Evolutionary conservation across 2,329 filamentous ascomycete genomes (phyloP), one percentile per base, ranked within the genome.

Genomic region (Colletotrichum phormii): DNA sequence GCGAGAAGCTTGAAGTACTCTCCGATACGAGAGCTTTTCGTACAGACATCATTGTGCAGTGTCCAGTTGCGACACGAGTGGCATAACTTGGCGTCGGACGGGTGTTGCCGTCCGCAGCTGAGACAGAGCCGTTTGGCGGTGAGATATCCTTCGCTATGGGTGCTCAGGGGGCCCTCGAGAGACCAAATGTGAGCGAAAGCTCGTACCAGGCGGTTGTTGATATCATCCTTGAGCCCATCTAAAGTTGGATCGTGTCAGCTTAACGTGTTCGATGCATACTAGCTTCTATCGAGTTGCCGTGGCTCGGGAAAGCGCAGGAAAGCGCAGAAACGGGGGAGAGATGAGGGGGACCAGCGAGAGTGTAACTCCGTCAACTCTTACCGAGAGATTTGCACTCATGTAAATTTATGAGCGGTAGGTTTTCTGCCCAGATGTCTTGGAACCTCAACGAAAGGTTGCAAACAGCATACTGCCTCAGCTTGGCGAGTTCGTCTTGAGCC

Each of bases 31-130:
- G 64, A 57, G 26, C 33, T 15, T n/a, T 22, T 18, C 6, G 31
- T 66, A 54, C 55, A 71, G 13, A 71, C 4, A 3, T 55, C 67
- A 15, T 24, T 18, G n/a, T 22, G 31, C 15, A 71, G 54, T 5
- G 18, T 22, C 13, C 5, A 13, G 6, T 66, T 58, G 42, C 5
- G 18, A 18, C 67, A 70, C 11, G 22, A 62, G 15, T 70, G 31
- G 46, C 67, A 71, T 46, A 46, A 26, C 26, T 35, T 67, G 31
- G 67, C 62, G 11, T 26, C 29, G 33, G 22, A 46, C 22, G 42
- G 67, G 31, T 37, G 67, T 13, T 33, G 67, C n/a, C 46, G 62
- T 3, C 55, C 62, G 13, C 46, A 71, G 11, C n/a, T n/a, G 2
- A 46, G 33, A 12, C 67, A 71, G 24, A 61, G 42, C 55, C 33